Percentiles rank a stretch among this genome's conserved stretches.
phyloP scores from a whole-genome alignment of 1,139 yeast species.

The Pichia sp. region DNA sequence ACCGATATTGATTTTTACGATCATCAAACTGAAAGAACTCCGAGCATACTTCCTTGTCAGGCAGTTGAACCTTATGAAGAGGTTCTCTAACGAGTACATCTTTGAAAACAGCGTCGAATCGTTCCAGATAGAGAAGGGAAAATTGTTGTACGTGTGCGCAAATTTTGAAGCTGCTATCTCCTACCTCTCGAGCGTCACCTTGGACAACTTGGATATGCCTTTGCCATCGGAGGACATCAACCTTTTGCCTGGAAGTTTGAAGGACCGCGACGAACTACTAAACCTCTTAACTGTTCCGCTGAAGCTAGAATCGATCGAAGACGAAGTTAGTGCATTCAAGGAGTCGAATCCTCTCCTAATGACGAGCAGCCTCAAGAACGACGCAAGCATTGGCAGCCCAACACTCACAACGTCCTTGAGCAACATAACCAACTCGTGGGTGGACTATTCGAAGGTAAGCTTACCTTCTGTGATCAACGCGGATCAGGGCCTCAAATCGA shows the following conservation, averaged over 20 bases:
- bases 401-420: not conserved
- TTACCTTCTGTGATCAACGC: conserved; percentile 31
- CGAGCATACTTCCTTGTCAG: conserved; percentile 41
- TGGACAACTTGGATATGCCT: conserved; percentile 36
- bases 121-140: conserved; percentile 38
- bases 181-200: conserved; percentile 45
- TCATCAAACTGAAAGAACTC: conserved; percentile 42
- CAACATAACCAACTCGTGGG: conserved; percentile 8
- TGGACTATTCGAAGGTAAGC: conserved; percentile 19
- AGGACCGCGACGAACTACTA: conserved; percentile 10
- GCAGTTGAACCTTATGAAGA: conserved; percentile 49
- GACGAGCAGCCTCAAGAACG: not conserved
- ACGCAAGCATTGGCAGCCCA: not conserved
- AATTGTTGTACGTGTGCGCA: conserved; percentile 54
- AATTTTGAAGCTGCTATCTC: conserved; percentile 62
- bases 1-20: conserved; percentile 50
- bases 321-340: conserved; percentile 21
- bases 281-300: conserved; percentile 24
- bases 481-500: conserved; percentile 32
- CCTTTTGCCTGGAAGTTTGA: conserved; percentile 9
- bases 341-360: conserved; percentile 12
- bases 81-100: conserved; percentile 48
- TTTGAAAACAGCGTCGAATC: conserved; percentile 22
- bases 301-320: conserved; percentile 26
- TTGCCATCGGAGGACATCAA: conserved; percentile 13